These are phyloP conservation scores for Schizochytrium sp. DNA, from an alignment of 108 stramenopile species.

Conservation along the genomic window DNA sequence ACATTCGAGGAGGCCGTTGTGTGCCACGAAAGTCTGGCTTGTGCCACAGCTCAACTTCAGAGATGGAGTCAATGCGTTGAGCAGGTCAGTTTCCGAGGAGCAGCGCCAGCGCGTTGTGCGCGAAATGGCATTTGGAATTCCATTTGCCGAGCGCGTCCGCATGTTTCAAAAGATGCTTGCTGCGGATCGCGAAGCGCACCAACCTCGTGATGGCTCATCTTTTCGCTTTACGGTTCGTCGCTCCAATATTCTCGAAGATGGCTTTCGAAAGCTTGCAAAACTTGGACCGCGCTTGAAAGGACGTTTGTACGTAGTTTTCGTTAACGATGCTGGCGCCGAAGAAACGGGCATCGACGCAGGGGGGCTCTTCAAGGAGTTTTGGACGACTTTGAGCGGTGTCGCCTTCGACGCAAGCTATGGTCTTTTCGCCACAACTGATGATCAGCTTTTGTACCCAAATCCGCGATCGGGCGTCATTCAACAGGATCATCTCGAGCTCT, in stretches of 20 bases:
- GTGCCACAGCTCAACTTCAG: conserved; percentile 41
- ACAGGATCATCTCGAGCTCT: conserved; percentile 65
- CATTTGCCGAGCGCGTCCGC: conserved; percentile 71
- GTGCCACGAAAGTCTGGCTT: conserved; percentile 67
- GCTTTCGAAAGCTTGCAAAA: conserved; percentile 65
- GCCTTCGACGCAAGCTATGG: conserved; percentile 84
- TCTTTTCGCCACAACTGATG: conserved; percentile 75
- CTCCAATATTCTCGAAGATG: conserved; percentile 64
- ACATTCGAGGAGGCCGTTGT: conserved; percentile 66
- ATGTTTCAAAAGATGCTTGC: conserved; percentile 72
- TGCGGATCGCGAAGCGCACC: conserved; percentile 44
- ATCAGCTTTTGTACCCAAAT: conserved; percentile 77
- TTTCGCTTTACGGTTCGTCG: conserved; percentile 67
- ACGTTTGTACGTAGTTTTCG: conserved; percentile 10
- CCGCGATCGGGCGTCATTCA: conserved; percentile 60
- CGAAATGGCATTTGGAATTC: conserved; percentile 68
- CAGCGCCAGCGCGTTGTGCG: conserved; percentile 58
- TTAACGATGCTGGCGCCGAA: conserved; percentile 27
- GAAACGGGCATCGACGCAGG: conserved; percentile 88
- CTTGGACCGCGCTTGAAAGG: conserved; percentile 27
- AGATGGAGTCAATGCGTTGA: conserved; percentile 32
- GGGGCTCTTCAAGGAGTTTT: conserved; percentile 96
- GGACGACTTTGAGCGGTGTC: conserved; percentile 63
- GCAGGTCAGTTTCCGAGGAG: conserved; percentile 58
- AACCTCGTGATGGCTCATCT: neutral